Conservation (phyloP, 768 basidiomycete genomes). For the Collybia sordida region DNA sequence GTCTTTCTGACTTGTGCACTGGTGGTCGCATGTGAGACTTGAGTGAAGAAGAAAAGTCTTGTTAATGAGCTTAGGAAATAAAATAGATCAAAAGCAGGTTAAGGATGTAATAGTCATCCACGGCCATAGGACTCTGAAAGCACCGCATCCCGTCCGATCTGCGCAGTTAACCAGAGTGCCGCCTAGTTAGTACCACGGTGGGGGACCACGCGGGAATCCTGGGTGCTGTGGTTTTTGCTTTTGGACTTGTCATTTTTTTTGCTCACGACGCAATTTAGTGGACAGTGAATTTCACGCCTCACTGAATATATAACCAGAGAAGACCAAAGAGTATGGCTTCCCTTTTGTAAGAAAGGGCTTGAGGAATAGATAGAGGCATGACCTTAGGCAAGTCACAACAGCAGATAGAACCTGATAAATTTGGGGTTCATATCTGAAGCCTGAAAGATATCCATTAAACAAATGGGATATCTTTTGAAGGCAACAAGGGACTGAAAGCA, state of each 20-base stretch:
- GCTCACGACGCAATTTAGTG: slow-evolving; percentile 24
- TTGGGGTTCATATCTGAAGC: no score
- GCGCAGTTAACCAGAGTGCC: slow-evolving; percentile 63
- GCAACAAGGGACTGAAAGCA: no score
- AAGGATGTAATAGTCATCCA: slow-evolving; percentile 28
- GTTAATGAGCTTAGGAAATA: no score
- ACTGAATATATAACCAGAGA: slow-evolving; percentile 16
- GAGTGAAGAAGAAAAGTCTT: not conserved
- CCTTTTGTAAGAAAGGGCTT: slow-evolving; percentile 2
- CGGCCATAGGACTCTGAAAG: slow-evolving; percentile 52
- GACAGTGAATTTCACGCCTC: slow-evolving; percentile 27
- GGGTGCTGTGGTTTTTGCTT: slow-evolving; percentile 52
- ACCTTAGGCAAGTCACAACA: slow-evolving; percentile 73
- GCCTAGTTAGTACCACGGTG: slow-evolving; percentile 65
- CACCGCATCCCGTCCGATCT: slow-evolving; percentile 62
- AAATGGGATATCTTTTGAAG: no score
- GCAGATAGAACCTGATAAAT: no score
- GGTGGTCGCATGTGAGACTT: not conserved
- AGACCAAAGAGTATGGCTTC: slow-evolving; percentile 16
- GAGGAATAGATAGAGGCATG: no score
- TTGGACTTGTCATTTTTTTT: no score
- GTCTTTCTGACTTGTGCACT: slow-evolving; percentile 17
- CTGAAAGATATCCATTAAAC: no score
- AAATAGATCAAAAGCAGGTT: no score
- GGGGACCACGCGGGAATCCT: slow-evolving; percentile 65